Base-by-base conservation (phyloP, 202 grass and related monocot genomes). In the Alloteropsis angusta region DNA sequence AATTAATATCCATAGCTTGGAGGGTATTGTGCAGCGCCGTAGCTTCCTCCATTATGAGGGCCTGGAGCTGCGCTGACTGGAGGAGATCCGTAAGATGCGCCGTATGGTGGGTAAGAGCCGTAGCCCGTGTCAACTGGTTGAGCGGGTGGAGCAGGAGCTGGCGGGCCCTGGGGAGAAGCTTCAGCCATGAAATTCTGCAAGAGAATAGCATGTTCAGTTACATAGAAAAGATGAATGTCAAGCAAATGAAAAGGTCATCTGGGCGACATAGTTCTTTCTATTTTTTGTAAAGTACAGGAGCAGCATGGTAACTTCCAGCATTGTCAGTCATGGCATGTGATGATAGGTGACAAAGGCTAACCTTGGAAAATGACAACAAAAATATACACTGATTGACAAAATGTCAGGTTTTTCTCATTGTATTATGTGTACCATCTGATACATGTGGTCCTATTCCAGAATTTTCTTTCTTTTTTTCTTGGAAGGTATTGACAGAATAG, bases 151-250 rank as follows among this genome's bases (percentile, higher is more conserved):
- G 48, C 81, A 0, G 71, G 85, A 17, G 75, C 84, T 19, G 85
- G 91, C 59, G 90, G 82, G 6, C 83, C 88, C 36, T 87, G 91
- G 36, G 92, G 58, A 49, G 92, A 90, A 13, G 87, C 89, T 72
- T 96, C 93, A 2, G 87, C 94, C 89, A 97, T 97, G 85, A 97
- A 97, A 87, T 97, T 94, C 91, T 97, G 85, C 78, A 75, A 80
- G 5, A 34, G 59, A 58, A 75, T 9, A 76, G 44, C 15, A 10
- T 2, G 45, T 28, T 65, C 48, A 69, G 42, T 53, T 78, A 37
- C 14, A 35, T 22, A 71, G 4, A 32, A 17, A 17, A 42, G 0
- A 74, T 14, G 0, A 8, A 58, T 60, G 43, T 13, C 52, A 76
- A 28, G 18, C 18, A 76, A 34, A 68, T 42, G 26, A 42, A 23